Percentiles rank a stretch among this genome's conserved stretches.
Conservation (phyloP, 768 basidiomycete genomes). For the Trametes sanguinea region DNA sequence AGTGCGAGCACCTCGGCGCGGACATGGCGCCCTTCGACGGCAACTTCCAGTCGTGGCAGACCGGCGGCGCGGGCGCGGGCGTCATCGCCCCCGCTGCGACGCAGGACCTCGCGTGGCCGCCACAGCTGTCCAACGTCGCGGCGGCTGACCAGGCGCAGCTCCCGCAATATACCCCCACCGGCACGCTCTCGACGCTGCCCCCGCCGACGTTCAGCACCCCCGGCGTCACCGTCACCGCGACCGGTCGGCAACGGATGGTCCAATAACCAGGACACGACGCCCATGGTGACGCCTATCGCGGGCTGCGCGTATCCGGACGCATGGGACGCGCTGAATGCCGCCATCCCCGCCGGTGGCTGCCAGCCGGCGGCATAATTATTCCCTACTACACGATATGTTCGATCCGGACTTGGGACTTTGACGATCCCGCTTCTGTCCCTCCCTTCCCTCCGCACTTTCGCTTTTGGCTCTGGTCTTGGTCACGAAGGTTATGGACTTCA, state of each 20-base stretch:
- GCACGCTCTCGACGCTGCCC: constrained; percentile 53
- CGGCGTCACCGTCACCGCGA: constrained; percentile 40
- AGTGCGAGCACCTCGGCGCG: constrained; percentile 58
- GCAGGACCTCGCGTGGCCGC: constrained; percentile 53
- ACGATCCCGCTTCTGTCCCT: not conserved
- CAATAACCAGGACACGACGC: constrained; percentile 45
- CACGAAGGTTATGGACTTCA: no score
- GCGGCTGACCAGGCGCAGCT: constrained; percentile 40
- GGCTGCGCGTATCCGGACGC: constrained; percentile 66
- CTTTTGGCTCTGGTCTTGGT: no score
- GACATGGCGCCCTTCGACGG: constrained; percentile 49
- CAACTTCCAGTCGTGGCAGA: constrained; percentile 58
- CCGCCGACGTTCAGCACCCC: constrained; percentile 48
- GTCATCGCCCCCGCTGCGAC: constrained; percentile 45
- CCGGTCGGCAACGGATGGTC: constrained; percentile 58
- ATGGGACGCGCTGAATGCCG: constrained; percentile 51
- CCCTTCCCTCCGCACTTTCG: no score
- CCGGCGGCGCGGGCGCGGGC: constrained; percentile 59
- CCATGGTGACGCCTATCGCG: constrained; percentile 55
- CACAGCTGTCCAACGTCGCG: constrained; percentile 48
- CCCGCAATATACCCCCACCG: constrained; percentile 67
- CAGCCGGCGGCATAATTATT: constrained; percentile 7
- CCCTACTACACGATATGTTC: not conserved
- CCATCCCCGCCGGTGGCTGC: constrained; percentile 25
- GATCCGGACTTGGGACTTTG: not conserved